Percentiles rank a stretch among this genome's conserved stretches.
Evolutionary conservation across 2,329 filamentous ascomycete genomes (phyloP).

Genomic region (Alternaria arbusti): DNA sequence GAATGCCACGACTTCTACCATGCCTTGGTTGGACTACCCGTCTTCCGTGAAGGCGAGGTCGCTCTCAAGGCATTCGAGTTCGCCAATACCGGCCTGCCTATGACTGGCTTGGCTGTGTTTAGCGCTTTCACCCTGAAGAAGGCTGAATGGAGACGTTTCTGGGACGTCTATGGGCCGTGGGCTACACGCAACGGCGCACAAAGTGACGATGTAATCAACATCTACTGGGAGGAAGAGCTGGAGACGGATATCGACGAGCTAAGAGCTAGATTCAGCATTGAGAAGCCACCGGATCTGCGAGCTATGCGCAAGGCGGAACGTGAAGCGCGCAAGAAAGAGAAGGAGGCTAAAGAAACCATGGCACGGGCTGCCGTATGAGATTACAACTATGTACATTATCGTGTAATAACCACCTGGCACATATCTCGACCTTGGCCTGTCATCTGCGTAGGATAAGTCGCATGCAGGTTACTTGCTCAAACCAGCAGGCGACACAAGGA

Average conservation of each 20-base stretch:
- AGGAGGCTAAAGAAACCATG: conserved; percentile 54
- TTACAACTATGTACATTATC: conserved; percentile 18
- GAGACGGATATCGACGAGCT: conserved; percentile 81
- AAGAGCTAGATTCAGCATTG: conserved; percentile 77
- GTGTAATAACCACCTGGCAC: conserved; percentile 1
- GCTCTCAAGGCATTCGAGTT: conserved; percentile 99
- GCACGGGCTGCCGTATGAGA: conserved; percentile 22
- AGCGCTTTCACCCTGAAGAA: conserved; percentile 71
- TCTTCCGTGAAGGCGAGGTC: conserved; percentile 93
- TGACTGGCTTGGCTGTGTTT: conserved; percentile 87
- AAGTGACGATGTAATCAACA: conserved; percentile 84
- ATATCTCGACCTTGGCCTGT: background rate
- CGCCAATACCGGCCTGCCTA: conserved; percentile 89
- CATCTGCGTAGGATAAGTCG: background rate
- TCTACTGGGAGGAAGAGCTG: conserved; percentile 97
- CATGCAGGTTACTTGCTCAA: background rate
- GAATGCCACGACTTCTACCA: conserved; percentile 99
- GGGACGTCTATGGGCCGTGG: conserved; percentile 83
- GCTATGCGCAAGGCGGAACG: conserved; percentile 74
- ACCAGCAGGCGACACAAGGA: background rate
- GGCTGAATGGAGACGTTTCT: conserved; percentile 71
- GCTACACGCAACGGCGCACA: conserved; percentile 81
- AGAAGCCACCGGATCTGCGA: conserved; percentile 86
- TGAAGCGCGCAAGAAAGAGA: conserved; percentile 71
- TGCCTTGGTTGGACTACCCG: conserved; percentile 86